phyloP scores from a whole-genome alignment of 1,284 basidiomycete species.

The Ganoderma boninense region DNA sequence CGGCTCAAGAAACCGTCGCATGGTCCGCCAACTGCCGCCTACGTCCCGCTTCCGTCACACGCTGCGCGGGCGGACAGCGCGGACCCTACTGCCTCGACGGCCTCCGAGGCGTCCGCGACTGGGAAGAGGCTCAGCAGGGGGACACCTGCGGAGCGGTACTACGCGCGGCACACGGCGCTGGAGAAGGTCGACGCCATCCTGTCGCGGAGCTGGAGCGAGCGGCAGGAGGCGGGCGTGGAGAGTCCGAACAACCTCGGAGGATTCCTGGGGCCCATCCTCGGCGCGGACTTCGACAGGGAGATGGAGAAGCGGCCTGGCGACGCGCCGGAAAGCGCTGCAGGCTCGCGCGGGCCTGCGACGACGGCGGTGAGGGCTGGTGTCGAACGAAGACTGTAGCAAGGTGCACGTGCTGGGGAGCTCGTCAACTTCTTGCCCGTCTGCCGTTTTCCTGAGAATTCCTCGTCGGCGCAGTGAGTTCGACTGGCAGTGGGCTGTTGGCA shows the following conservation, averaged over 20 bases:
- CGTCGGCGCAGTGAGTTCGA: too few species aligned
- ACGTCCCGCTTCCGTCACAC: constrained; percentile 8
- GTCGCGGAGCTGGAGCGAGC: constrained; percentile 41
- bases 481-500: too few species aligned
- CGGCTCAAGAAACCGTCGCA: constrained; percentile 34
- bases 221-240: constrained; percentile 28
- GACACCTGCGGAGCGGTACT: constrained; percentile 39
- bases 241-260: constrained; percentile 26
- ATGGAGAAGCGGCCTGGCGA: background rate
- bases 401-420: too few species aligned
- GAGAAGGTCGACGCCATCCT: constrained; percentile 45
- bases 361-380: constrained; percentile 28
- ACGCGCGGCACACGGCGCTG: constrained; percentile 39
- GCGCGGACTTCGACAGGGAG: background rate
- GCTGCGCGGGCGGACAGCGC: constrained; percentile 10
- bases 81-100: constrained; percentile 13
- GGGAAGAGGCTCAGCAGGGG: constrained; percentile 12
- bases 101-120: constrained; percentile 6
- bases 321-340: background rate
- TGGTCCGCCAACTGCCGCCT: background rate
- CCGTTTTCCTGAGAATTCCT: too few species aligned
- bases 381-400: constrained; percentile 25
- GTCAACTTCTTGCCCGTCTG: too few species aligned
- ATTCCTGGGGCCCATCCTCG: background rate
- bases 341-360: constrained; percentile 15